Base-by-base conservation (phyloP, 352 stramenopile genomes). In the Peronospora tabacina region DNA sequence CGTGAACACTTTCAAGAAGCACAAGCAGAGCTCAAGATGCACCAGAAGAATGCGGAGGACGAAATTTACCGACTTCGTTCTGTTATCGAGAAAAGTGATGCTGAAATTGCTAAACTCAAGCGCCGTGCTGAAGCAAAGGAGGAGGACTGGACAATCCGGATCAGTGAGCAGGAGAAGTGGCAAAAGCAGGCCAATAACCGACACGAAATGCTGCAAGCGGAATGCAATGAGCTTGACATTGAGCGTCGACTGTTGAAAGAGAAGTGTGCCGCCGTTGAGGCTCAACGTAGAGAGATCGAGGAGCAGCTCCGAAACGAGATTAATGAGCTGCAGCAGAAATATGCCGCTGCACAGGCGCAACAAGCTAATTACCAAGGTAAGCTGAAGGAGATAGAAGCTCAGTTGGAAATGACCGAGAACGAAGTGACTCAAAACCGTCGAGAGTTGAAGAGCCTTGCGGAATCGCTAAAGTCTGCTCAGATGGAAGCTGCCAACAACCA, bases 401-500 rank as follows among this genome's bases (percentile, higher is more conserved):
- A 56, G 29, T 58, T 83, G 45, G 75, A 84, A 47, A 71, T 70
- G 39, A 59, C 77, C 7, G 72, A 87, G 44, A 66, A 71, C 26
- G 69, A 84, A 26, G 61, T 65, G 38, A 69, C 69, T 39, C 60
- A 69, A 52, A 63, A 59, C 40, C 69, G 64, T 8, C 62, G 70
- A 39, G 71, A 85, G 38, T 40, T 74, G 5, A 66, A 83, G 39
- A 68, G 79, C 20, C 57, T 83, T 19, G 44, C 55, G 0, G 73
- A 82, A 35, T 71, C 68, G 24, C 55, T 87, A 20, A 80, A 82
- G 53, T 67, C 73, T 19, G 55, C 69, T 2, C 61, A 89, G 39
- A 63, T 68, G 52, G 71, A 89, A 45, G 67, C 70, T 12, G 49
- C 57, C 7, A 61, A 83, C 28, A 76, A 80, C 47, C 69, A 82